A percentile compares a stretch with the other conserved stretches of the same genome.
Conservation (phyloP, 345 rosid species). For the Gossypium thurberi region DNA sequence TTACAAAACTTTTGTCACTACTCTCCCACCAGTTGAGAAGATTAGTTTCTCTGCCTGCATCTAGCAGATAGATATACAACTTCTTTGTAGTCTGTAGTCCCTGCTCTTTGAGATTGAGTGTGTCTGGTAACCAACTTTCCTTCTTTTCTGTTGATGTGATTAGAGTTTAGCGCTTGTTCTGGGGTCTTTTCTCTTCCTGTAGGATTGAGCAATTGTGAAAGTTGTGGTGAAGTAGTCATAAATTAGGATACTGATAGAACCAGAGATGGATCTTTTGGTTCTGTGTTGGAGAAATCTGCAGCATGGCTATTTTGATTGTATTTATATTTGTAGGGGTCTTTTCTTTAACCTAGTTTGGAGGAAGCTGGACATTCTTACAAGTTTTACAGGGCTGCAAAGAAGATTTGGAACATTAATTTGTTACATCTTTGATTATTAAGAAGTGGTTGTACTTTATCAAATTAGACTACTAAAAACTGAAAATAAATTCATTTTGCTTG, state of each 20-base stretch:
- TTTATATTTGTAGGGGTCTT: not conserved
- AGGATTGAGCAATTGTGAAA: not conserved
- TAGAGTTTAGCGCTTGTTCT: not conserved
- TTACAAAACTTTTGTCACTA: not conserved
- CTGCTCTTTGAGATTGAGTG: not conserved
- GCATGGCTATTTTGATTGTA: not conserved
- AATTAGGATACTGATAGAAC: not conserved
- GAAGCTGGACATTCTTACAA: not conserved
- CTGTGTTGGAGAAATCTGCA: not conserved
- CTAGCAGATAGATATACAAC: not conserved
- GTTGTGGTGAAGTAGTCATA: not conserved
- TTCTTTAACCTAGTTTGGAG: not conserved
- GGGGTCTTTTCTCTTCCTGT: not conserved
- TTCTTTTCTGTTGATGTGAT: slow-evolving; percentile 1
- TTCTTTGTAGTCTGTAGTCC: not conserved
- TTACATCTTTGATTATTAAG: not conserved
- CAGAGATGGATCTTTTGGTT: not conserved
- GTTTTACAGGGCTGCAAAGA: not conserved
- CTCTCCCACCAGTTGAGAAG: not conserved
- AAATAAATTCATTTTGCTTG: not conserved
- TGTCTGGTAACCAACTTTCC: not conserved
- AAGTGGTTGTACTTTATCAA: not conserved
- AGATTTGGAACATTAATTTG: not conserved
- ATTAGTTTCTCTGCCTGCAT: not conserved
- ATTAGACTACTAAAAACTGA: not conserved